Base-by-base conservation (phyloP, 352 stramenopile genomes). In the Phytophthora constricta region DNA sequence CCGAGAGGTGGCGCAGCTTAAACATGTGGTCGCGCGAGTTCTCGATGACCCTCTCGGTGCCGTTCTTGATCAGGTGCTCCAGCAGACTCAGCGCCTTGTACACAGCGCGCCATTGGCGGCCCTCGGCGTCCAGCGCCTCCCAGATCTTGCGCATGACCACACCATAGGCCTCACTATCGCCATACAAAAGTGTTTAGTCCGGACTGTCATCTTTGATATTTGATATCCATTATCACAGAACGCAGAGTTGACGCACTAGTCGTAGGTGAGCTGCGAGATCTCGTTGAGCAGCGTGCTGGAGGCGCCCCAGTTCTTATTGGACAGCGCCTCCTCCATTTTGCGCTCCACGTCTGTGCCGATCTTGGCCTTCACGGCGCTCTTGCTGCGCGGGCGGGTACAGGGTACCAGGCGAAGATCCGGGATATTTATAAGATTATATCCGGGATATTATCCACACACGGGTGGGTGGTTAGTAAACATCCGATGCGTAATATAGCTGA, bases 231-330 rank as follows among this genome's bases (percentile, higher is more conserved):
- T 42, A 42, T 42, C 34, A 42, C 11, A 42, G 34, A 13, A 16
- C n/a, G n/a, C 2, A 42, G 14, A 10, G 5, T 7, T 37, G 20
- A 23, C 83, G 58, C 77, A 96, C 88, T 93, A 96, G 76, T 99
- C 96, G 74, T 98, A 99, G 11, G 97, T 99, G 74, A 99, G 96
- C 63, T 97, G 87, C 53, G 97, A 89, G 68, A 99, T 98, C 70
- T 99, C 95, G 79, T 99, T 99, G 75, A 99, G 87, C 19, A 98
- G 73, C 54, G 97, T 99, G 72, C 91, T 98, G 27, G 97, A 99
- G 11, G 97, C 92, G 26, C 98, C 98, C 97, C 97, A 99, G 77
- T 99, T 99, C 86, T 99, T 99, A 75, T 99, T 99, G 20, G 97
- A 99, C 26, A 99, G 86, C 25, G 97, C 97, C 70, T 99, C 87